Conservation (phyloP, 192 early-diverging fungal genomes). For the Backusella sp. region DNA sequence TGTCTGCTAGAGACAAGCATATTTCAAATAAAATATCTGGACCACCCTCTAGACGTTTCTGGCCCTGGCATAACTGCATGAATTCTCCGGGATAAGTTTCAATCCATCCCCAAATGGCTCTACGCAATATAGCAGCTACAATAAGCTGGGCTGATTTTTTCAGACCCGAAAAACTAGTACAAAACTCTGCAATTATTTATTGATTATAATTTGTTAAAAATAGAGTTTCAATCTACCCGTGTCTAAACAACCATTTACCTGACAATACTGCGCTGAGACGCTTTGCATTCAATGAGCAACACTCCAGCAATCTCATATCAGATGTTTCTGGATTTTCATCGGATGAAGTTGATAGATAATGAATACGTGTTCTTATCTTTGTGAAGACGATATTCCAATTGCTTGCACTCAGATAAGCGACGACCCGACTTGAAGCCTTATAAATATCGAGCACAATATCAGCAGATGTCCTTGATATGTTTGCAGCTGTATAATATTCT, state of each 20-base stretch:
- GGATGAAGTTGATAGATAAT: constrained; percentile 58
- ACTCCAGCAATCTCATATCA: constrained; percentile 87
- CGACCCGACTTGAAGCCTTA: constrained; percentile 78
- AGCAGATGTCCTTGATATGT: constrained; percentile 19
- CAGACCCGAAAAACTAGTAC: constrained; percentile 52
- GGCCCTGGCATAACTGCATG: constrained; percentile 67
- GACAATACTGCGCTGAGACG: constrained; percentile 68
- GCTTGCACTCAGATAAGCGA: constrained; percentile 84
- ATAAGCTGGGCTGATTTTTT: constrained; percentile 71
- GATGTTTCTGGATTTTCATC: constrained; percentile 72
- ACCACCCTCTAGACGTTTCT: constrained; percentile 58
- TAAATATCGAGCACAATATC: constrained; percentile 72
- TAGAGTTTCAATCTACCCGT: too few relatives aligned
- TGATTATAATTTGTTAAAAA: background rate
- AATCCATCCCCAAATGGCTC: constrained; percentile 93
- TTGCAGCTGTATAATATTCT: constrained; percentile 27
- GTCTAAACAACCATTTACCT: constrained; percentile 32
- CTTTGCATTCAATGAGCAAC: constrained; percentile 73
- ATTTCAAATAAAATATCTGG: constrained; percentile 80
- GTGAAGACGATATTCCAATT: constrained; percentile 86
- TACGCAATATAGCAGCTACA: constrained; percentile 73
- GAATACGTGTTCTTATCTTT: constrained; percentile 65
- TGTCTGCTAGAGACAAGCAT: constrained; percentile 59
- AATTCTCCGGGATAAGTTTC: constrained; percentile 84
- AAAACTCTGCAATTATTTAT: constrained; percentile 38